Percentiles rank a stretch among this genome's conserved stretches.
Evolutionary conservation across 805 yeast genomes (phyloP).

Genomic region (Cyberlindnera saturnus): DNA sequence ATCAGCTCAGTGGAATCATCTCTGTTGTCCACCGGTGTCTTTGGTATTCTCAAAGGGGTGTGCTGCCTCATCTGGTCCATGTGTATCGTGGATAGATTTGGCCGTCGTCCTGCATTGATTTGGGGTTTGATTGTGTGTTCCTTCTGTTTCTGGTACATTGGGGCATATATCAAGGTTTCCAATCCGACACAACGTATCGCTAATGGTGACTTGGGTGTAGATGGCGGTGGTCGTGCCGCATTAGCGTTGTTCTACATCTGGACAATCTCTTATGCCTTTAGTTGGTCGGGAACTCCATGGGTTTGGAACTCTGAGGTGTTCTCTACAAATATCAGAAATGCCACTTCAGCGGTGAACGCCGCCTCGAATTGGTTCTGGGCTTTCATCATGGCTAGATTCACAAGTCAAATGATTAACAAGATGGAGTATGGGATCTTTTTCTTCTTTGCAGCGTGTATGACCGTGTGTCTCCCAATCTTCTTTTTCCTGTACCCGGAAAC

Average conservation of each 20-base stretch:
- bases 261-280: conserved; percentile 37
- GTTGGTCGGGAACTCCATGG: conserved; percentile 45
- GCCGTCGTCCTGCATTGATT: conserved; percentile 38
- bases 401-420: conserved; percentile 36
- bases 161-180: conserved; percentile 35
- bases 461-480: conserved; percentile 7
- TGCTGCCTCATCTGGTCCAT: conserved; percentile 40
- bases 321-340: conserved; percentile 36
- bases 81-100: conserved; percentile 39
- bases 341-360: conserved; percentile 38
- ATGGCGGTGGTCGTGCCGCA: conserved; percentile 34
- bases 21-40: conserved; percentile 46
- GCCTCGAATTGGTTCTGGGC: conserved; percentile 46
- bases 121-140: conserved; percentile 35
- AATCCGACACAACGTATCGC: conserved; percentile 10
- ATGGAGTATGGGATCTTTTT: conserved; percentile 41
- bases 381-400: conserved; percentile 41
- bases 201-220: conserved; percentile 31
- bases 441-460: conserved; percentile 22
- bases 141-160: conserved; percentile 42
- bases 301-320: conserved; percentile 42
- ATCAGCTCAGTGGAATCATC: conserved; percentile 38
- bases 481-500: conserved; percentile 16
- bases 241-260: conserved; percentile 31
- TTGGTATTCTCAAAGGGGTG: conserved; percentile 43